Conservation (phyloP, 495 filamentous ascomycete species). For the Usnea hakonensis region DNA sequence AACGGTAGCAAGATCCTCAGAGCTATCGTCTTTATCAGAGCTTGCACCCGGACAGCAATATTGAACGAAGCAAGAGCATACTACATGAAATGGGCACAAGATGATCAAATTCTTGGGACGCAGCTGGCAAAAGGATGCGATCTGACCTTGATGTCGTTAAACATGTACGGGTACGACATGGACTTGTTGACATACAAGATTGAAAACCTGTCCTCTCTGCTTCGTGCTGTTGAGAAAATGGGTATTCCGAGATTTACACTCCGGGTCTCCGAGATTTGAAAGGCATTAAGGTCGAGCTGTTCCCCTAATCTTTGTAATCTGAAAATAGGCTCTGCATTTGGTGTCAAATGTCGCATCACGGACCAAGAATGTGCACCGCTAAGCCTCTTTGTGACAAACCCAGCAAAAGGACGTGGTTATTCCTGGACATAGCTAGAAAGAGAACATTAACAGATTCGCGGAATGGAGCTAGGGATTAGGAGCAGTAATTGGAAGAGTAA, state of each 20-base stretch:
- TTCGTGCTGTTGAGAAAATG: conserved; percentile 15
- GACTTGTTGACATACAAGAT: conserved; percentile 17
- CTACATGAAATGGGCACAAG: conserved; percentile 14
- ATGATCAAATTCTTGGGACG: conserved; percentile 12
- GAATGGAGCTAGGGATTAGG: no score
- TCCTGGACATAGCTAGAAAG: no score
- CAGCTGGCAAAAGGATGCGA: conserved; percentile 13
- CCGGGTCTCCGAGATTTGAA: conserved; percentile 14
- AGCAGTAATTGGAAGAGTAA: no score
- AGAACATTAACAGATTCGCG: no score
- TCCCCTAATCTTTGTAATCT: conserved; percentile 13
- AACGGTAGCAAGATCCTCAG: conserved; percentile 15
- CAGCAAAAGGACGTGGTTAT: no score
- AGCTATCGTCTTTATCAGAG: conserved; percentile 16
- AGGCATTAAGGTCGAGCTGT: conserved; percentile 15
- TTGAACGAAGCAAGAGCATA: conserved; percentile 17
- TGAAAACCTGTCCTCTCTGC: conserved; percentile 16
- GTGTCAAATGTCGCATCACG: no score
- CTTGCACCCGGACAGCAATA: conserved; percentile 17
- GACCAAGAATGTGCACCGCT: no score
- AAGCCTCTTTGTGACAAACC: no score
- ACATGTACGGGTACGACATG: conserved; percentile 18
- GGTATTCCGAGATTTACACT: conserved; percentile 18
- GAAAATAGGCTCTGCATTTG: conserved; percentile 11
- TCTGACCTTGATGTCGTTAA: conserved; percentile 16